Evolutionary conservation across 1,139 yeast species (phyloP), one percentile per base, ranked within the genome.

Genomic region (Zygoascus hellenicus): DNA sequence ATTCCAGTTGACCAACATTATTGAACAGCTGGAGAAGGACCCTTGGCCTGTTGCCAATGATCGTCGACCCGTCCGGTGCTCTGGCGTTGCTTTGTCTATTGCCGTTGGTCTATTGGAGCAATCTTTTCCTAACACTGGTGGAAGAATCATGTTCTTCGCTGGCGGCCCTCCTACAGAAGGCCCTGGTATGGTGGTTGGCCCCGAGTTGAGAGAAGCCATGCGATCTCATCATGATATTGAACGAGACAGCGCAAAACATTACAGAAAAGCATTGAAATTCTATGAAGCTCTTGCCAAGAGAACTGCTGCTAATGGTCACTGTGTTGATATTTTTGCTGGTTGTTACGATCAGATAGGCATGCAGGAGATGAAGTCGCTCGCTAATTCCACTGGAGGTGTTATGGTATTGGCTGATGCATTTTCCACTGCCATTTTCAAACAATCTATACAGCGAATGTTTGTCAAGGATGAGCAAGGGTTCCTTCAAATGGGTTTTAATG

Each of bases 291-390:
- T 92, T 45, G 87, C 96, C 35, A 78, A 81, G 48, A 84, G 85
- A 57, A 83, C 83, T 11, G 71, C 86, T 29, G 77, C 79, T 47
- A 85, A 87, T 63, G 87, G 94, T 22, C 97, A 89, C 62, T 80
- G 94, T 19, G 81, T 92, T 47, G 98, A 92, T 68, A 80, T 92
- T 46, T 90, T 89, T 70, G 97, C 96, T 35, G 98, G 98, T 51
- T 89, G 97, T 70, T 90, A 89, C 65, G 99, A 92, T 70, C 98
- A 92, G 74, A 86, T 90, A 55, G 99, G 99, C 65, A 83, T 92
- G 78, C 83, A 85, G 58, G 99, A 92, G 72, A 92, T 92, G 97
- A 87, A 88, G 68, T 77, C 85, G 51, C 72, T 94, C 59, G 78
- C 95, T 51, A 87, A 88, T 69, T 75, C 79, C 58, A 92, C 97